Conservation (phyloP, 495 filamentous ascomycete genomes). For the Lophiotrema nucula region DNA sequence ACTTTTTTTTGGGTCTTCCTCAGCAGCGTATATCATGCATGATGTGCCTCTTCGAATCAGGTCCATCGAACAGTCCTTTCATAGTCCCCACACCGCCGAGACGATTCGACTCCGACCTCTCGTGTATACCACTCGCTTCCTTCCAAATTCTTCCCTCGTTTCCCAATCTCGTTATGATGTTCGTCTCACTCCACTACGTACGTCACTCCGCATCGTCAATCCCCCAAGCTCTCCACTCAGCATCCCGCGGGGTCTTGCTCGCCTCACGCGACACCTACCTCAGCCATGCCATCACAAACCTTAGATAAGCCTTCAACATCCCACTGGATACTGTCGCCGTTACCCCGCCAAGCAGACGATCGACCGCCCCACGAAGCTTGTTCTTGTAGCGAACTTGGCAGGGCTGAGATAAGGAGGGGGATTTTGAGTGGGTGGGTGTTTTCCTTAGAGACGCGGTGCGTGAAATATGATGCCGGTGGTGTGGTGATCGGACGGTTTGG, state of each 20-base stretch:
- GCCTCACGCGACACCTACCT: not conserved
- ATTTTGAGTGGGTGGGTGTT: constrained; percentile 1
- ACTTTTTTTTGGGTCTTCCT: not conserved
- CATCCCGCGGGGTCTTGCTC: not conserved
- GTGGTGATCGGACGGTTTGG: too few relatives aligned
- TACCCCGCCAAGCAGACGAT: constrained; percentile 9
- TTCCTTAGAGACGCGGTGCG: too few relatives aligned
- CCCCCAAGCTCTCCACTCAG: not conserved
- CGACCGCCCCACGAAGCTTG: constrained; percentile 19
- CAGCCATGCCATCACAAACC: not conserved
- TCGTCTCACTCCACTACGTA: too few relatives aligned
- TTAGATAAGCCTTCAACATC: not conserved
- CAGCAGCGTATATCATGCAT: too few relatives aligned
- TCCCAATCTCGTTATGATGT: too few relatives aligned
- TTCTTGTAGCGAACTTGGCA: constrained; percentile 11
- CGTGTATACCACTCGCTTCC: too few relatives aligned
- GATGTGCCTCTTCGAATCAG: too few relatives aligned
- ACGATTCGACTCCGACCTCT: too few relatives aligned
- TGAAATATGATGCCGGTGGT: too few relatives aligned
- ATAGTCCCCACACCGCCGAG: too few relatives aligned
- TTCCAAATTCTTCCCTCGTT: too few relatives aligned
- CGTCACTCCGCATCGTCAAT: not conserved
- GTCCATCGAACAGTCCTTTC: too few relatives aligned
- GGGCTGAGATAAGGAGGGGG: constrained; percentile 19
- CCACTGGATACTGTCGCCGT: not conserved